Conservation (phyloP, 2,329 filamentous ascomycete genomes). For the Scorias spongiosa region DNA sequence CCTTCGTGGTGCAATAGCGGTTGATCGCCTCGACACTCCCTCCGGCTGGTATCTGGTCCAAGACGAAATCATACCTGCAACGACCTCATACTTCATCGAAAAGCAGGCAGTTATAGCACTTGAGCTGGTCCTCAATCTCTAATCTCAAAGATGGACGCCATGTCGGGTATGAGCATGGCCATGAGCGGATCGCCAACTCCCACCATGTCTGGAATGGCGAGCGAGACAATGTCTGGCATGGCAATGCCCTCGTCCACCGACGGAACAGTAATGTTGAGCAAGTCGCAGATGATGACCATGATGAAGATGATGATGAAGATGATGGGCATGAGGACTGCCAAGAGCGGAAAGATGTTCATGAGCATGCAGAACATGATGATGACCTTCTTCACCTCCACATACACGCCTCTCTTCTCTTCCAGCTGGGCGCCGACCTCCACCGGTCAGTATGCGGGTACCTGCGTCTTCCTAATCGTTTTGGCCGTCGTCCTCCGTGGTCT, state of each 20-base stretch:
- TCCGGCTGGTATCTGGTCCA: too few relatives aligned
- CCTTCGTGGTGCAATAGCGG: too few relatives aligned
- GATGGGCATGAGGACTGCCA: constrained; percentile 2
- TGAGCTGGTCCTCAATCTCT: too few relatives aligned
- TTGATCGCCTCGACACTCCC: too few relatives aligned
- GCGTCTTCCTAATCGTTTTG: constrained; percentile 73
- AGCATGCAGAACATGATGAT: constrained; percentile 32
- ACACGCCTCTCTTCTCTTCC: constrained; percentile 48
- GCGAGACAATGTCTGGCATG: constrained; percentile 1
- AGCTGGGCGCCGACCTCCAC: constrained; percentile 55
- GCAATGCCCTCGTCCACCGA: constrained; percentile 1
- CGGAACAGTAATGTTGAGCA: constrained; percentile 15
- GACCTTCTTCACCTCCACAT: constrained; percentile 47
- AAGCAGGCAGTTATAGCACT: too few relatives aligned
- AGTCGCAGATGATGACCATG: constrained; percentile 28
- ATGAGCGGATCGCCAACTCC: background rate
- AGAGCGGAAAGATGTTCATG: constrained; percentile 12
- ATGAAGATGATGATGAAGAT: background rate
- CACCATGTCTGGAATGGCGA: constrained; percentile 1
- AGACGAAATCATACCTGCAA: too few relatives aligned
- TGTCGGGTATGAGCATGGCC: constrained; percentile 1
- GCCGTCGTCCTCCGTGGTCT: constrained; percentile 49
- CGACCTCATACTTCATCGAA: too few relatives aligned
- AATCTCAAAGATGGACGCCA: too few relatives aligned
- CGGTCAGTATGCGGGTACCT: constrained; percentile 68